A percentile compares a stretch with the other conserved stretches of the same genome.
Conservation (phyloP, 345 rosid species). For the Syzygium jambos region DNA sequence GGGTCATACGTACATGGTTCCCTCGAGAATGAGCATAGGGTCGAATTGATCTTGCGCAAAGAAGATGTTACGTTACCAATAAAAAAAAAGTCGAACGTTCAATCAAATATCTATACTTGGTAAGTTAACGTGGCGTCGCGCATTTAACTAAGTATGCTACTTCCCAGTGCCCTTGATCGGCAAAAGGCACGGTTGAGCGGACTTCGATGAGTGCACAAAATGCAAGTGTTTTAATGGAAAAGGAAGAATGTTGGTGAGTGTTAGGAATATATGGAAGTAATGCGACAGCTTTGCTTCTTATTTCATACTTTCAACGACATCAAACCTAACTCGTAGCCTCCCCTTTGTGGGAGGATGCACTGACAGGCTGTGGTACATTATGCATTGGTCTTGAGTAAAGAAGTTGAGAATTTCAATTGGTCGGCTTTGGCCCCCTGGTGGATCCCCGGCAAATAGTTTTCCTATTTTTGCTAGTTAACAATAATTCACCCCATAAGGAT, state of each 20-base stretch:
- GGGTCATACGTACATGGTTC: not conserved
- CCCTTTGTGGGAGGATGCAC: not conserved
- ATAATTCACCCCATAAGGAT: not conserved
- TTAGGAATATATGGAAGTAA: not conserved
- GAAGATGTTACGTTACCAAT: not conserved
- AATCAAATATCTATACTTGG: not conserved
- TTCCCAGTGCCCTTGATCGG: not conserved
- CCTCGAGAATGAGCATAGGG: not conserved
- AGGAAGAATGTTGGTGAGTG: not conserved
- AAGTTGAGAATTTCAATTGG: not conserved
- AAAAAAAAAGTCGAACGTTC: not conserved
- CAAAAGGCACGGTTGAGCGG: not conserved
- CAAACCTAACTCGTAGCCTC: not conserved
- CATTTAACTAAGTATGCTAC: not conserved
- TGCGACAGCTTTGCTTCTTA: not conserved
- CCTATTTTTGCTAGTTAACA: not conserved
- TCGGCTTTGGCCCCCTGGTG: not conserved
- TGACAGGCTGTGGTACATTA: not conserved
- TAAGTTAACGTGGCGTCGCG: not conserved
- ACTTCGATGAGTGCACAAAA: not conserved
- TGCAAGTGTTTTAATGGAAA: not conserved
- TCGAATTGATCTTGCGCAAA: not conserved
- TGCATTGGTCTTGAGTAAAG: not conserved
- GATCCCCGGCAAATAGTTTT: not conserved
- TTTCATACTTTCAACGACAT: not conserved